Conservation (phyloP, 495 filamentous ascomycete genomes). For the Platismatia glauca region DNA sequence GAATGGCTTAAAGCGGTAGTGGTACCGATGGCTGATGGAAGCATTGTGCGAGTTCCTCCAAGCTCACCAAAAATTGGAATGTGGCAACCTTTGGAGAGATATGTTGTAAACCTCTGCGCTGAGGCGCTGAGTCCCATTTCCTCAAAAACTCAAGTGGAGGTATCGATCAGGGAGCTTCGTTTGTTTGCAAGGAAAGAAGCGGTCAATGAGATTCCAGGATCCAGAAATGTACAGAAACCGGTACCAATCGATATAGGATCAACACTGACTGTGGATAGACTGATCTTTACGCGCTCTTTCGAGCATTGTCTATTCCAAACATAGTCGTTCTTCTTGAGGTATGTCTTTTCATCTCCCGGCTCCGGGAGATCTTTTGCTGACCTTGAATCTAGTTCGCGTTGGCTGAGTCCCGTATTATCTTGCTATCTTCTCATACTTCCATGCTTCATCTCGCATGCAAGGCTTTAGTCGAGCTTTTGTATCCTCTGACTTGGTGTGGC, state of each 20-base stretch:
- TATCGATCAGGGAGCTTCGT: slow-evolving; percentile 80
- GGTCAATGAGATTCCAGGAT: slow-evolving; percentile 85
- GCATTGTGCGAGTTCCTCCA: slow-evolving; percentile 68
- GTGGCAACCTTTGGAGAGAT: slow-evolving; percentile 94
- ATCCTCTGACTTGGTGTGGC: slow-evolving; percentile 84
- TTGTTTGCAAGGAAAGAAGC: slow-evolving; percentile 91
- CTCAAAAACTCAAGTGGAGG: slow-evolving; percentile 91
- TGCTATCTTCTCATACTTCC: slow-evolving; percentile 87
- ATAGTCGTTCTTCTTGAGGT: slow-evolving; percentile 83
- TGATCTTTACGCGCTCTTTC: slow-evolving; percentile 88
- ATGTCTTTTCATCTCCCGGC: neutral
- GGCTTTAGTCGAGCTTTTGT: slow-evolving; percentile 74
- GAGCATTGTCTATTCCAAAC: slow-evolving; percentile 78
- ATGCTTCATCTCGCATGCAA: slow-evolving; percentile 91
- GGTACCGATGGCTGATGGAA: slow-evolving; percentile 89
- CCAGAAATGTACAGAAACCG: slow-evolving; percentile 49
- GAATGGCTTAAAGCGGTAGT: slow-evolving; percentile 91
- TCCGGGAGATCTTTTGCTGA: slow-evolving; percentile 8
- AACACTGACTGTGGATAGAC: slow-evolving; percentile 40
- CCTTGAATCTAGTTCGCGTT: slow-evolving; percentile 54
- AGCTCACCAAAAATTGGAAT: slow-evolving; percentile 87
- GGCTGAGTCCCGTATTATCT: slow-evolving; percentile 89
- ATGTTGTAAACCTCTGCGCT: slow-evolving; percentile 95
- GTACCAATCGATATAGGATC: neutral
- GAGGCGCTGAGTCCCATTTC: slow-evolving; percentile 86